Base-by-base conservation (phyloP, 1,284 basidiomycete species). In the Austroboletus niveus region DNA sequence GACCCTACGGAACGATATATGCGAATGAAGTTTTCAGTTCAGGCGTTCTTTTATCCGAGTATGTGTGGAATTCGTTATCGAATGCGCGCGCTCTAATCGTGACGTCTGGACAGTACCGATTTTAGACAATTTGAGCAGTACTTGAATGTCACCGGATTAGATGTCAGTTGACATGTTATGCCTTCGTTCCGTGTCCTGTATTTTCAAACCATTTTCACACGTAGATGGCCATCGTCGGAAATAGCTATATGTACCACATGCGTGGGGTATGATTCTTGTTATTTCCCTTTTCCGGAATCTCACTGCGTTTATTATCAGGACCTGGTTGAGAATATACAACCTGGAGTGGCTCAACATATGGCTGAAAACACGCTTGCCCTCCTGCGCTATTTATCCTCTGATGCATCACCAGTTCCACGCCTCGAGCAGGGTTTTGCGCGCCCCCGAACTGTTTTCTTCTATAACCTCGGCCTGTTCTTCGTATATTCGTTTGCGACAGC, bases 21-120 rank as follows among this genome's bases (percentile, higher is more conserved):
- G 96, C 96, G 10, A 93, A 92, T 58, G 97, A 99, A 56, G 82
- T 99, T 30, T 99, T 99, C 72, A 86, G 85, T 47, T 96, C 92
- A 0, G 96, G 96, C 0, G 81, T 98, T 51, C 79, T 99, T 47
- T 74, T 97, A 43, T 94, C 90, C 10, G 94, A 97, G 89, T 93
- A 64, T 56, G 86, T 54, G 15, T 39, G 17, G 15, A 1, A 5
- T 8, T 8, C 5, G 41, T 6, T 8, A 30, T 39, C 2, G 8
- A 36, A 10, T 12, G 20, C 8, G 2, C 76, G 1, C 9, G 31
- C 43, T 29, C 39, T 47, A 38, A 53, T 49, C 10, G 20, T 48
- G 22, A 30, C 40, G 14, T 11, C 6, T 42, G 20, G 49, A 43
- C 45, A 93, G 91, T 63, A 97, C 93, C 41, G 93, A 96, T 67